Base-by-base conservation (phyloP, 768 basidiomycete genomes). In the Paxillus involutus region DNA sequence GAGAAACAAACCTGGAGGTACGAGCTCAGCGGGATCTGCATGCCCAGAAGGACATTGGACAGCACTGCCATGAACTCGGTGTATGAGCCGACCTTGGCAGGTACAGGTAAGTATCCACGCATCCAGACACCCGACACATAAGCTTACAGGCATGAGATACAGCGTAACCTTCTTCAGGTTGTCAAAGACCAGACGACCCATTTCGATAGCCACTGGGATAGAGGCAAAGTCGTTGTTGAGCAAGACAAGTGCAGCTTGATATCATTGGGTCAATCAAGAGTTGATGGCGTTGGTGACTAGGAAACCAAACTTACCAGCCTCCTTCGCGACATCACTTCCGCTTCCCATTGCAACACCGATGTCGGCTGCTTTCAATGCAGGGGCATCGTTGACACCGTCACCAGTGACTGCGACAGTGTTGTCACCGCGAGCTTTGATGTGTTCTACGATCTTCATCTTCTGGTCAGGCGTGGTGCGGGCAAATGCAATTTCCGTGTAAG, bases 151-250 rank as follows among this genome's bases (percentile, higher is more conserved):
- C 64, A 78, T 73, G 9, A 79, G 62, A 53, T 77, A 75, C n/a
- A 75, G 58, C 16, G 75, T 74, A 40, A 78, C 67, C 73, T 82
- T 77, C 76, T 80, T 76, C 51, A 85, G 59, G 58, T 85, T 85
- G 59, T 83, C 80, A 54, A 84, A 84, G 1, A 82, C 78, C 39
- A 81, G 66, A 36, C 83, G 79, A 47, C 84, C 84, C 65, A 83
- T 78, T 59, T 82, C 75, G 55, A 85, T 80, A 1, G 80, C 84
- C 50, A 77, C 73, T 4, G 77, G 77, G 58, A 86, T 84, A 9
- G 82, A 81, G 6, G 79, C 72, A 57, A 85, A 81, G 67, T 83
- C 78, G 53, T 83, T 81, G 62, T 84, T 80, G 45, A 82, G 75
- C 43, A 85, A 69, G 16, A 84, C 78, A 47, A 83, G 71, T 29